Percentiles rank a stretch among this genome's conserved stretches.
Evolutionary conservation across 345 rosid genomes (phyloP).

Genomic region (sweet orange (Citrus sinensis)): DVS_A1.0 CM039162.1:18857001-18857500

Average conservation of each 20-base stretch:
- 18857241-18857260: neutral
- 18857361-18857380: neutral
- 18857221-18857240: constrained; percentile 31
- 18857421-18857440: neutral
- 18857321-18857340: neutral
- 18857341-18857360: constrained; percentile 3
- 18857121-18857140: neutral
- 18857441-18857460: neutral
- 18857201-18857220: constrained; percentile 22
- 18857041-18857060: neutral
- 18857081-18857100: too few relatives aligned
- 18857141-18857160: neutral
- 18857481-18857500: neutral
- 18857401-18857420: constrained; percentile 7
- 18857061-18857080: neutral
- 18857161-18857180: neutral
- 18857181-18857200: constrained; percentile 17
- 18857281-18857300: too few relatives aligned
- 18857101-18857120: neutral
- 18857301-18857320: neutral
- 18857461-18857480: neutral
- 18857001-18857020: neutral
- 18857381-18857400: constrained; percentile 4
- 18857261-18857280: constrained; percentile 1
- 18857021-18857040: neutral